Percentiles rank a stretch among this genome's conserved stretches.
phyloP scores from a whole-genome alignment of 257 asterid genomes.

The Paraleonurus japonicus region DNA sequence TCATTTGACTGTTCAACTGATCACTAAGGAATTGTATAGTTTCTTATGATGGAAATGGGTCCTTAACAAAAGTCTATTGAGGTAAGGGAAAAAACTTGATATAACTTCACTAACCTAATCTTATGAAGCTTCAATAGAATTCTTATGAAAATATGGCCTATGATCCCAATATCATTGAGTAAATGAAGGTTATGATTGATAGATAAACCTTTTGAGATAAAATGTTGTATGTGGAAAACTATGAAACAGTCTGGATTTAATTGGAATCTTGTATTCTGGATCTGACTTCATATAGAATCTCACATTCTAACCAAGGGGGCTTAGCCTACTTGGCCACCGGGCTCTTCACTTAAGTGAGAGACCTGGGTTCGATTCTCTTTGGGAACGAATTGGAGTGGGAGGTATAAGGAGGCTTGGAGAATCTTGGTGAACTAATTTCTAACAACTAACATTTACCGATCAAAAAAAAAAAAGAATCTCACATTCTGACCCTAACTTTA shows the following conservation, averaged over 20 bases:
- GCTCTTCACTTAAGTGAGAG: no score
- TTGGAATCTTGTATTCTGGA: not conserved
- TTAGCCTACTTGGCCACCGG: no score
- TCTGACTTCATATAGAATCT: slow-evolving; percentile 13
- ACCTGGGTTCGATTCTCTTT: no score
- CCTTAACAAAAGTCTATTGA: not conserved
- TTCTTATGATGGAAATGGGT: slow-evolving; percentile 3
- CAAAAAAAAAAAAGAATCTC: no score
- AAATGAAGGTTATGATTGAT: slow-evolving; percentile 3
- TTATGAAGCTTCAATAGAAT: not conserved
- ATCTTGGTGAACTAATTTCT: no score
- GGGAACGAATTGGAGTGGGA: no score
- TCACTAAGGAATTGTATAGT: not conserved
- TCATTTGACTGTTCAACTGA: not conserved
- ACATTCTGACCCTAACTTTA: slow-evolving; percentile 8
- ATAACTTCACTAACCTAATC: not conserved
- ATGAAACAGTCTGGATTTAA: not conserved
- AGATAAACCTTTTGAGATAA: not conserved
- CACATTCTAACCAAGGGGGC: slow-evolving; percentile 1
- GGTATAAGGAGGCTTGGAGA: no score
- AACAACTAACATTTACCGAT: no score
- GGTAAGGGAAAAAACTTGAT: not conserved
- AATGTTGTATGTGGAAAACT: not conserved
- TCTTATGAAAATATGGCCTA: not conserved
- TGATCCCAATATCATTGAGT: not conserved